phyloP scores from a whole-genome alignment of 257 asterid genomes.

The Penstemon eatonii region DNA sequence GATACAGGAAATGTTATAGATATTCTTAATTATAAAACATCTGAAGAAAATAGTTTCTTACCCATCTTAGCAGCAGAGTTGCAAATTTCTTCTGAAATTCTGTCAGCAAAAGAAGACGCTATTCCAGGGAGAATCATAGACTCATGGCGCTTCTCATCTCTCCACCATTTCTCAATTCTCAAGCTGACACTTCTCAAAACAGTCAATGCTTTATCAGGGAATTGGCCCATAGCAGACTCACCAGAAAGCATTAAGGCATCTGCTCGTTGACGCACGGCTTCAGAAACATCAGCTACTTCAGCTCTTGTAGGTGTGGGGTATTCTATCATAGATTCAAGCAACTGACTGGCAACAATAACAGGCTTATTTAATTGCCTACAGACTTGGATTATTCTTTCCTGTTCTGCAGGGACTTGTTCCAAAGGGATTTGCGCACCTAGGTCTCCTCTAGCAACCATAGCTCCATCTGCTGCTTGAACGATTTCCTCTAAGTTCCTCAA shows the following conservation, averaged over 20 bases:
- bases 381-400: slow-evolving; percentile 77
- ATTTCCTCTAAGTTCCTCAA: slow-evolving; percentile 91
- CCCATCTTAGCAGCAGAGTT: slow-evolving; percentile 99
- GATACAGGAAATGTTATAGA: no score
- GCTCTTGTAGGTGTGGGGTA: slow-evolving; percentile 99
- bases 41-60: slow-evolving; percentile 34
- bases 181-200: slow-evolving; percentile 92
- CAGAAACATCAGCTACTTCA: slow-evolving; percentile 98
- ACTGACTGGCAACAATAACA: slow-evolving; percentile 93
- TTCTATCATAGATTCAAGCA: slow-evolving; percentile 98
- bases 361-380: slow-evolving; percentile 92
- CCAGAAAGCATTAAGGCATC: slow-evolving; percentile 99
- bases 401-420: slow-evolving; percentile 98
- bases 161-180: slow-evolving; percentile 98
- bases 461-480: slow-evolving; percentile 89
- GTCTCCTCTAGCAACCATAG: slow-evolving; percentile 99
- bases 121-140: slow-evolving; percentile 72
- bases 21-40: no score
- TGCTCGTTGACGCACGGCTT: slow-evolving; percentile 92
- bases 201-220: slow-evolving; percentile 90
- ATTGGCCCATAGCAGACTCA: slow-evolving; percentile 99
- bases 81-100: slow-evolving; percentile 96
- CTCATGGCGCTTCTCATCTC: slow-evolving; percentile 82
- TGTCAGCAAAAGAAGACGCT: slow-evolving; percentile 78
- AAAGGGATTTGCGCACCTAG: slow-evolving; percentile 97